phyloP scores from a whole-genome alignment of 2,329 filamentous ascomycete genomes.

The Hansfordia pulvinata region DNA sequence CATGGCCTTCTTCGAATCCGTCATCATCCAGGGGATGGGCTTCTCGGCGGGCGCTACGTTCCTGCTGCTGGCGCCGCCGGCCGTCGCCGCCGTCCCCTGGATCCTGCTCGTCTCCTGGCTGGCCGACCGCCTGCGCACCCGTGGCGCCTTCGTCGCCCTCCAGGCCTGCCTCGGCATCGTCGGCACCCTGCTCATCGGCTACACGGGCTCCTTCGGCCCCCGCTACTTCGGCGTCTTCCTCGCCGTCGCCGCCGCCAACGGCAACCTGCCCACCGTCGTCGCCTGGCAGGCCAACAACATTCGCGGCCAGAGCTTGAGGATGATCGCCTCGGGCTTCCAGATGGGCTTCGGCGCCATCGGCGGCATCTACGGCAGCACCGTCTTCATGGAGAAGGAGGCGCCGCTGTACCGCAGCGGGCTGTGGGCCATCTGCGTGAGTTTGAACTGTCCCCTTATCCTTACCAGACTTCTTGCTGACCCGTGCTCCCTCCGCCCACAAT shows the following conservation, averaged over 20 bases:
- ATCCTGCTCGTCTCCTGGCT: conserved; percentile 1
- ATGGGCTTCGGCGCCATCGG: background rate
- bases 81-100: background rate
- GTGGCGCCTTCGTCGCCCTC: background rate
- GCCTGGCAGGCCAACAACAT: conserved; percentile 1
- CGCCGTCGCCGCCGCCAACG: background rate
- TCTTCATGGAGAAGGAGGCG: conserved; percentile 1
- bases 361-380: conserved; percentile 1
- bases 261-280: conserved; percentile 1
- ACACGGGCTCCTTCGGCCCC: background rate
- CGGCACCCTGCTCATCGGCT: background rate
- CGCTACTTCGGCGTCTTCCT: conserved; percentile 1
- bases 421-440: conserved; percentile 1
- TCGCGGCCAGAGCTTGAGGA: conserved; percentile 1
- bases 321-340: conserved; percentile 1
- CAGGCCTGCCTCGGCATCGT: background rate
- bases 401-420: background rate
- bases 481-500: background rate
- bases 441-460: background rate
- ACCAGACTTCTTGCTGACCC: background rate
- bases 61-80: background rate
- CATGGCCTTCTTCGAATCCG: conserved; percentile 1
- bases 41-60: background rate
- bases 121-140: background rate
- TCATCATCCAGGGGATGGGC: conserved; percentile 1